phyloP scores from a whole-genome alignment of 768 basidiomycete species.

The Tephrocybe sp. region DNA sequence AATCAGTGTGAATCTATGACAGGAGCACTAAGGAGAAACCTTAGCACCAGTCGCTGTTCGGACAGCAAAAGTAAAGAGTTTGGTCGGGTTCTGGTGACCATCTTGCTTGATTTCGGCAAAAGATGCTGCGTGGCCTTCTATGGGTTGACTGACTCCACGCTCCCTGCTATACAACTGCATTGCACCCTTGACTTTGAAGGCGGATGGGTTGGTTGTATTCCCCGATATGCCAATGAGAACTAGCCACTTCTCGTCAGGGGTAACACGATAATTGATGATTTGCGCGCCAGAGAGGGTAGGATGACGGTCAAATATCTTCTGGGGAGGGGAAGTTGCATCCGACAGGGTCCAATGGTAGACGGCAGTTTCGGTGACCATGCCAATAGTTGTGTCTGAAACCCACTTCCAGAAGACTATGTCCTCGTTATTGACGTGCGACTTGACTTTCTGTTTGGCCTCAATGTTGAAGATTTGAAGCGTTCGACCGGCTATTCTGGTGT shows the following conservation, averaged over 20 bases:
- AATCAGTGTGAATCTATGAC: not conserved
- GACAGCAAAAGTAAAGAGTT: constrained; percentile 93
- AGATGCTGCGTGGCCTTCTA: constrained; percentile 96
- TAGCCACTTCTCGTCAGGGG: constrained; percentile 94
- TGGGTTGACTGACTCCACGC: constrained; percentile 92
- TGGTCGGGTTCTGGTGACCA: constrained; percentile 79
- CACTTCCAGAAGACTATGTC: constrained; percentile 99
- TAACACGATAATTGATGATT: constrained; percentile 97
- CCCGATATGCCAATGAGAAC: constrained; percentile 94
- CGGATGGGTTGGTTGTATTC: constrained; percentile 87
- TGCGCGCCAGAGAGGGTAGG: constrained; percentile 91
- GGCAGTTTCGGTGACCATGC: constrained; percentile 91
- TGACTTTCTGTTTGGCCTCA: constrained; percentile 96
- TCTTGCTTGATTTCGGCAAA: constrained; percentile 93
- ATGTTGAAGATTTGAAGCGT: constrained; percentile 98
- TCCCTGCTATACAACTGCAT: constrained; percentile 97
- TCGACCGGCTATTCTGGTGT: constrained; percentile 69
- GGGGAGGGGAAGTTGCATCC: constrained; percentile 73
- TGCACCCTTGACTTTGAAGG: constrained; percentile 97
- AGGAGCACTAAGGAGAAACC: constrained; percentile 39
- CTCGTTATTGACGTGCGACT: constrained; percentile 89
- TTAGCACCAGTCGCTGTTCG: constrained; percentile 97
- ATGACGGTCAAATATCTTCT: constrained; percentile 96
- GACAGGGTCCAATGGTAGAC: constrained; percentile 89
- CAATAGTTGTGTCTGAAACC: constrained; percentile 88